These are phyloP conservation scores for Arbutus unedo DNA, from an alignment of 148 eudicot genomes.

Conservation along the genomic window DNA sequence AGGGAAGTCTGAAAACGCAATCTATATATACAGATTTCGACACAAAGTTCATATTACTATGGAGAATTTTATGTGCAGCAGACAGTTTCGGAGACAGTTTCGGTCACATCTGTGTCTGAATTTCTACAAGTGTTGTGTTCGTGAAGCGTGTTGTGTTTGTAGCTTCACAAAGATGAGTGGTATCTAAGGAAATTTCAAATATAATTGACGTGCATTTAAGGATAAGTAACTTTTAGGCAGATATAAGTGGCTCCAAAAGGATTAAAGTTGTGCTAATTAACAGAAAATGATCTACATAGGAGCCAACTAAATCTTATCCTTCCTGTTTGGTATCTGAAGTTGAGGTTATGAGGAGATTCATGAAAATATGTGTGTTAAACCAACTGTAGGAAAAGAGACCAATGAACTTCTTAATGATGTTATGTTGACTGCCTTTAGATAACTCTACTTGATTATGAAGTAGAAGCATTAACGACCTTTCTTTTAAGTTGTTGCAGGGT, in stretches of 20 bases:
- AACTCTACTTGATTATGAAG: neutral
- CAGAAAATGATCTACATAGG: neutral
- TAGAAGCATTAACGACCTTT: neutral
- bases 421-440: neutral
- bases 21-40: no score
- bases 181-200: no score
- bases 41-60: no score
- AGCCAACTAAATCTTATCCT: neutral
- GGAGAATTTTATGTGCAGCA: no score
- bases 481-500: neutral
- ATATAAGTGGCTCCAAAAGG: neutral
- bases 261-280: neutral
- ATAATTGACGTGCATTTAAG: neutral
- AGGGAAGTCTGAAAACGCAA: neutral
- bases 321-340: neutral
- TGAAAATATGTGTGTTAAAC: neutral
- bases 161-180: no score
- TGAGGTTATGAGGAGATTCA: neutral
- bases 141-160: no score
- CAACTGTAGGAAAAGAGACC: neutral
- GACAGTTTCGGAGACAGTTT: no score
- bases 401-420: neutral
- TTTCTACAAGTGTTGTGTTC: no score
- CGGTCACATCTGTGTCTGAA: no score
- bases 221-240: neutral